These are phyloP conservation scores for Zasmidium cellare DNA, from an alignment of 2,329 filamentous ascomycete genomes.

Conservation along the genomic window DNA sequence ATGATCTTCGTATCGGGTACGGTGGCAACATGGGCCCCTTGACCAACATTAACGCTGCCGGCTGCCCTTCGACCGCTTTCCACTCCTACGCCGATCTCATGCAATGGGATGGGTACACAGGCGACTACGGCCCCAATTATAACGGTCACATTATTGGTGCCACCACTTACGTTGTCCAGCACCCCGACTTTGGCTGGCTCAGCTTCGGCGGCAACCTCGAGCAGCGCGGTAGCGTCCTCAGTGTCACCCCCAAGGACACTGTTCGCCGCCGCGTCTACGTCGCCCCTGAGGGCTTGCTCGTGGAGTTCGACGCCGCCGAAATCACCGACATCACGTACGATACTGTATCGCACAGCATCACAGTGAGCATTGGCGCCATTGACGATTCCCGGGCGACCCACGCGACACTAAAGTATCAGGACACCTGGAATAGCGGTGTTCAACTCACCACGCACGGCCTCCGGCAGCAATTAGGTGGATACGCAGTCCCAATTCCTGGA, in stretches of 20 bases:
- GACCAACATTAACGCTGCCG: constrained; percentile 57
- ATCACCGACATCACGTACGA: constrained; percentile 43
- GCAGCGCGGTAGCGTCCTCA: constrained; percentile 32
- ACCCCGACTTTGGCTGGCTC: constrained; percentile 48
- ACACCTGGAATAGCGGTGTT: too few species aligned
- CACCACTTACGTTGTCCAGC: constrained; percentile 51
- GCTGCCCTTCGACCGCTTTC: constrained; percentile 57
- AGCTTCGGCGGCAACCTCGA: constrained; percentile 49
- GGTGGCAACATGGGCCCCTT: constrained; percentile 55
- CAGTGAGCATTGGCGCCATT: too few species aligned
- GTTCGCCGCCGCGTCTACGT: constrained; percentile 52
- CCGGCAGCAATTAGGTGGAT: too few species aligned
- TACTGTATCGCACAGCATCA: too few species aligned
- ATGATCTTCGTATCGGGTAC: constrained; percentile 57
- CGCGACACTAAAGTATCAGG: too few species aligned
- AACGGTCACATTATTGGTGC: constrained; percentile 53
- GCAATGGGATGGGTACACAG: constrained; percentile 58
- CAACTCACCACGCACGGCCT: too few species aligned
- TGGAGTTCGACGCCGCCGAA: constrained; percentile 47
- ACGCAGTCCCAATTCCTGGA: too few species aligned
- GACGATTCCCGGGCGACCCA: too few species aligned
- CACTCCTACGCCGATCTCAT: constrained; percentile 59
- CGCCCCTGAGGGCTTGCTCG: constrained; percentile 44
- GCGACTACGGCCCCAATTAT: constrained; percentile 60
- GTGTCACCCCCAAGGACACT: constrained; percentile 47